Base-by-base conservation (phyloP, 441 rosid species). In the Flueggea neowawraea region DNA sequence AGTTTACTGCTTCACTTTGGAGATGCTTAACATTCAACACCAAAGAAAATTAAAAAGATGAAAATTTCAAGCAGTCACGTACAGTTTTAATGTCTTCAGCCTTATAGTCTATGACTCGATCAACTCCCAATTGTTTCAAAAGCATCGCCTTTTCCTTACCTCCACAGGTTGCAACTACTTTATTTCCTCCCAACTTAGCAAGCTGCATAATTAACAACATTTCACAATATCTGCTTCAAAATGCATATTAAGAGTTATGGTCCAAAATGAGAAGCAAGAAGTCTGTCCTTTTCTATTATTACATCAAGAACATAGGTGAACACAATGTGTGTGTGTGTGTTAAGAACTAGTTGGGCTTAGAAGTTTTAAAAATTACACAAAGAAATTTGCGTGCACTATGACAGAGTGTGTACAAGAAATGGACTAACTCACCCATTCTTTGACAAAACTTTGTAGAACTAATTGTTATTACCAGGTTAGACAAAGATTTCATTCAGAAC, bases 91-190 rank as follows among this genome's bases (percentile, higher is more conserved):
- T 82, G 68, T 85, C 80, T 81, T 91, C 99, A 28, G 76, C 67
- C 82, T 79, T 91, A 60, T 95, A 95, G 75, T 95, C 95, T 52
- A 95, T 88, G 66, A 88, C 96, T 64, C 95, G 80, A 73, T 95
- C 89, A 11, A 91, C 96, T 39, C 96, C 98, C 60, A 91, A 66
- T 31, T 80, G 89, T 82, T 85, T 90, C 77, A 95, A 78, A 67
- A 89, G 86, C 82, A 48, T 67, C 32, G 93, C 97, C 82, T 95
- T 95, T 63, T 85, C 89, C 66, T 82, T 74, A 49, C 97, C 99
- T 12, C 99, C 98, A 44, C 99, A 95, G 56, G 98, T 95, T 61
- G 98, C 99, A 60, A 91, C 85, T 51, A 90, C 98, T 28, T 70
- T 81, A 56, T 86, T 91, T 73, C 99, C 96, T 6, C 97, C 91